Conservation (phyloP, 129 eudicot genomes). For the Helichrysum umbraculigerum region DNA sequence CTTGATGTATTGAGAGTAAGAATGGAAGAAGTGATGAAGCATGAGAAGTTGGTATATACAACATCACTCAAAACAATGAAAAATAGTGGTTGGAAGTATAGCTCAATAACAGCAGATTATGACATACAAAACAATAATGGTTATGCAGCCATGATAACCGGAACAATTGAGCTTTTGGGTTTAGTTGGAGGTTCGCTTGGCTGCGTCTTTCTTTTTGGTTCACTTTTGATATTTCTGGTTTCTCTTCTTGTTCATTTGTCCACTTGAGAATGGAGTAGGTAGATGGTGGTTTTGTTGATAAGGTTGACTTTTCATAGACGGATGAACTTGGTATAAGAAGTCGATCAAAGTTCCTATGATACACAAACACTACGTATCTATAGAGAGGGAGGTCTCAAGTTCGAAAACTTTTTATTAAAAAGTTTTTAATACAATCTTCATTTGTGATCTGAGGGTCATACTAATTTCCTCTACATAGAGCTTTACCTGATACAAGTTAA, state of each 20-base stretch:
- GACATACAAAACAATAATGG: constrained; percentile 6
- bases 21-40: constrained; percentile 37
- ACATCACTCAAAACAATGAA: constrained; percentile 13
- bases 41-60: constrained; percentile 26
- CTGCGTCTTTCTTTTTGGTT: constrained; percentile 37
- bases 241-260: constrained; percentile 30
- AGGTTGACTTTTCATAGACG: neutral
- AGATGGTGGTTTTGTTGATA: neutral
- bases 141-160: constrained; percentile 17
- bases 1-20: constrained; percentile 35
- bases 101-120: neutral
- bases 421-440: neutral
- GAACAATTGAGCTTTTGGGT: constrained; percentile 21
- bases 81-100: constrained; percentile 11
- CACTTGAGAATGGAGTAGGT: neutral
- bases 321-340: neutral
- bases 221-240: constrained; percentile 27
- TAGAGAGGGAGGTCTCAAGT: neutral
- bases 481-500: neutral
- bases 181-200: constrained; percentile 28
- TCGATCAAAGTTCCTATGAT: neutral
- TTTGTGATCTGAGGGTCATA: too few species aligned
- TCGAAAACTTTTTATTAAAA: too few species aligned
- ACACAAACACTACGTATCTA: neutral
- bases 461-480: neutral